Percentiles rank a stretch among this genome's conserved stretches.
Conservation (phyloP, 2,329 filamentous ascomycete species). For the Fusarium praegraminearum region DNA sequence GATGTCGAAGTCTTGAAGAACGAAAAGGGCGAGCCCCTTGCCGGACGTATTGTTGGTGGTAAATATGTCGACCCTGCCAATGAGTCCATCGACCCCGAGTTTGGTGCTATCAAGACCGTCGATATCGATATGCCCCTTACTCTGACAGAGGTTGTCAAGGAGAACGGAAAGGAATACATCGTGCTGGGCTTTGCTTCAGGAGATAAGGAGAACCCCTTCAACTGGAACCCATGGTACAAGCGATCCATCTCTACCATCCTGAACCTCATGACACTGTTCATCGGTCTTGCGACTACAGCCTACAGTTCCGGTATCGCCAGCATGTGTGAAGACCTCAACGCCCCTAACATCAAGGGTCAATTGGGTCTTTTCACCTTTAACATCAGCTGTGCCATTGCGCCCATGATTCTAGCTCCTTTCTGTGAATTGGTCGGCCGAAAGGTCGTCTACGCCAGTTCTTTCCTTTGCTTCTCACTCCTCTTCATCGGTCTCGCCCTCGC, state of each 20-base stretch:
- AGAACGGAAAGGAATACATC: constrained; percentile 40
- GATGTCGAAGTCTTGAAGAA: constrained; percentile 35
- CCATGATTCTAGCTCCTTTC: constrained; percentile 38
- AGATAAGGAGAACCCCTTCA: constrained; percentile 42
- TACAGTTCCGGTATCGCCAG: constrained; percentile 41
- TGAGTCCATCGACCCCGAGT: constrained; percentile 30
- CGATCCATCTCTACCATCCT: constrained; percentile 41
- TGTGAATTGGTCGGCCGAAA: constrained; percentile 41
- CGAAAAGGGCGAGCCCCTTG: constrained; percentile 26
- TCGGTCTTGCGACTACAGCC: constrained; percentile 39
- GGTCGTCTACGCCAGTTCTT: constrained; percentile 36
- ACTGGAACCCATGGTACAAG: constrained; percentile 45
- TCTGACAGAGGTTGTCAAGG: constrained; percentile 30
- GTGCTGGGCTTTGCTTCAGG: constrained; percentile 40
- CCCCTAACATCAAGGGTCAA: constrained; percentile 38
- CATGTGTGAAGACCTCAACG: constrained; percentile 32
- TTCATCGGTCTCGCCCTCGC: constrained; percentile 40
- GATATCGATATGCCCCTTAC: constrained; percentile 42
- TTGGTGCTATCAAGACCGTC: constrained; percentile 37
- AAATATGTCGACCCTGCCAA: constrained; percentile 37
- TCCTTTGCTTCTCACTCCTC: constrained; percentile 39
- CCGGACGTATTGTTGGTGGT: constrained; percentile 38
- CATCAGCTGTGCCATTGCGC: constrained; percentile 40
- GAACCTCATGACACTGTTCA: constrained; percentile 42
- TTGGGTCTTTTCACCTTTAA: constrained; percentile 42